phyloP scores from a whole-genome alignment of 805 yeast genomes.

The Barnettozyma vustinii region DNA sequence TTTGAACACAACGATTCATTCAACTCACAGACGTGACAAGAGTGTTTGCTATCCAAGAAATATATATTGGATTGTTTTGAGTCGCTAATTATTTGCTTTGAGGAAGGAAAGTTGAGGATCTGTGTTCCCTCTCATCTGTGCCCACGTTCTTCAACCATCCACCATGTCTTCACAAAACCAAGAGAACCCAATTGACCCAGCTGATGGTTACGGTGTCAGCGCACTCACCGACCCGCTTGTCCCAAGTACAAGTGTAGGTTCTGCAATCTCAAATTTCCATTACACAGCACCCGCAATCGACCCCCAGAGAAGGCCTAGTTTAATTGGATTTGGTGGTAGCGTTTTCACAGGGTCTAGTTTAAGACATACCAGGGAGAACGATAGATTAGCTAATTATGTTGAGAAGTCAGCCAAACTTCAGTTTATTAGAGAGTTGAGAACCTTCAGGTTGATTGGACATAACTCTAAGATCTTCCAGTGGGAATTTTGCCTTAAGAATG shows the following conservation, averaged over 20 bases:
- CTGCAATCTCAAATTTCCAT: neutral
- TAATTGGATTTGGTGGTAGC: constrained; percentile 14
- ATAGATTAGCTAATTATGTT: constrained; percentile 15
- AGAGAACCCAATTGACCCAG: constrained; percentile 2
- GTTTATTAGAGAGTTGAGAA: constrained; percentile 36
- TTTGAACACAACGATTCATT: neutral
- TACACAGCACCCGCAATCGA: neutral
- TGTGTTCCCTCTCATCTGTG: neutral
- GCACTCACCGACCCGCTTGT: neutral
- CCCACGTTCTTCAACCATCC: neutral
- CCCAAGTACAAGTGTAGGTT: neutral
- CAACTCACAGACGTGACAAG: neutral
- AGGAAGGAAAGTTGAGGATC: neutral
- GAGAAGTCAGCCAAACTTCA: constrained; percentile 15
- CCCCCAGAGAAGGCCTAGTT: constrained; percentile 16
- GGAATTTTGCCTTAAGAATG: constrained; percentile 25
- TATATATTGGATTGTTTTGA: too few relatives aligned
- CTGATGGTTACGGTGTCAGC: constrained; percentile 1
- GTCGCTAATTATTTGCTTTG: neutral
- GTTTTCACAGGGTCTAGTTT: constrained; percentile 16
- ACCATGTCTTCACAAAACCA: neutral
- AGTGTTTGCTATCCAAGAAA: neutral
- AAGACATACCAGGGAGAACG: constrained; percentile 19
- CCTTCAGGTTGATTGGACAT: constrained; percentile 42
- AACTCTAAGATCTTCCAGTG: constrained; percentile 35